These are phyloP conservation scores for Microthlaspi erraticum DNA, from an alignment of 345 rosid species.

Conservation along the genomic window DNA sequence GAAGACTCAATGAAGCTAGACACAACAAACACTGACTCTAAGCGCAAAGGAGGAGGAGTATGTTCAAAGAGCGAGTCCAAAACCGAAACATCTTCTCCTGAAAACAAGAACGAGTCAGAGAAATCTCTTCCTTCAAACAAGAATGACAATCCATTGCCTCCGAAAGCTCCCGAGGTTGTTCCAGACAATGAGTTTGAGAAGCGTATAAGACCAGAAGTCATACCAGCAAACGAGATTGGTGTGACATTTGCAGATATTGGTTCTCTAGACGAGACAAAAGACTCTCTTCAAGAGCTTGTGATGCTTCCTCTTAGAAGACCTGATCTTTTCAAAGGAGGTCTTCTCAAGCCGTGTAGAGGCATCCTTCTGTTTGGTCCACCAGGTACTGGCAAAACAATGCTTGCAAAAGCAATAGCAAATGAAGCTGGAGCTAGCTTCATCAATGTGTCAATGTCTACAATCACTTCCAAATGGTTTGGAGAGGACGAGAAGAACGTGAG, in stretches of 20 bases:
- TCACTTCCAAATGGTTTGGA: constrained; percentile 99
- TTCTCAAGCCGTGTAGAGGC: constrained; percentile 96
- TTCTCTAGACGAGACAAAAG: constrained; percentile 86
- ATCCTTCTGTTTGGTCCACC: constrained; percentile 97
- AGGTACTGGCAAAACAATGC: constrained; percentile 99
- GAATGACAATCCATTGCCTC: constrained; percentile 68
- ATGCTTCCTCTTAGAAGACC: constrained; percentile 99
- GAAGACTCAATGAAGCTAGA: constrained; percentile 76
- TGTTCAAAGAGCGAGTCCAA: constrained; percentile 69
- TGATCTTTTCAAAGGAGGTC: constrained; percentile 95
- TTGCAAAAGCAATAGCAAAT: constrained; percentile 97
- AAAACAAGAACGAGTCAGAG: constrained; percentile 63
- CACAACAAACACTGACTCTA: constrained; percentile 70
- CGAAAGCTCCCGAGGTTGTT: constrained; percentile 73
- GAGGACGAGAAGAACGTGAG: constrained; percentile 98
- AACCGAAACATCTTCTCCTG: constrained; percentile 51
- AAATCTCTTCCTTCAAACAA: constrained; percentile 65
- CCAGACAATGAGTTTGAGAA: constrained; percentile 98
- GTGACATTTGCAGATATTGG: constrained; percentile 97
- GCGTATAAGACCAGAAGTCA: constrained; percentile 50
- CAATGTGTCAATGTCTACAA: constrained; percentile 98
- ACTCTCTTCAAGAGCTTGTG: constrained; percentile 94
- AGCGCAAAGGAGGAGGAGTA: constrained; percentile 60
- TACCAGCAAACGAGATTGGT: constrained; percentile 93
- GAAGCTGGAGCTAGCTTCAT: constrained; percentile 99